Conservation (phyloP, 2,329 filamentous ascomycete species). For the Cladosporium halotolerans region DNA sequence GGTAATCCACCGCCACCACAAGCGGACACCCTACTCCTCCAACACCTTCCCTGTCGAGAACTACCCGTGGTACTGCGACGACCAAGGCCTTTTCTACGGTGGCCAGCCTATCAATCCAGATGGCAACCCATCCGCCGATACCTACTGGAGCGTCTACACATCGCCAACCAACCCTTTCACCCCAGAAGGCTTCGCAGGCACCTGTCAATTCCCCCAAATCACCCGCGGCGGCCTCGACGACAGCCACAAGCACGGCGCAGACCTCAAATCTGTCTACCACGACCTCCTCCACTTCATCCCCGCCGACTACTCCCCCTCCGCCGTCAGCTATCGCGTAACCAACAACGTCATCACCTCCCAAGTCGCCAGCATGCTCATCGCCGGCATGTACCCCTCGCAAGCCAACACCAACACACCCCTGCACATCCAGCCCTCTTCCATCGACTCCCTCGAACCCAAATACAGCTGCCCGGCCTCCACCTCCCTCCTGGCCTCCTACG, state of each 20-base stretch:
- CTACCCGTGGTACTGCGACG: constrained; percentile 66
- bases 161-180: constrained; percentile 61
- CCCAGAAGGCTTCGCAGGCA: constrained; percentile 61
- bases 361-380: constrained; percentile 67
- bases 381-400: constrained; percentile 57
- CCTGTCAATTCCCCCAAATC: constrained; percentile 77
- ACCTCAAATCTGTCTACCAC: constrained; percentile 71
- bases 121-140: constrained; percentile 46
- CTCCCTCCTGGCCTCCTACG: constrained; percentile 39
- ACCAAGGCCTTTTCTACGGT: constrained; percentile 65
- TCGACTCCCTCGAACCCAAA: constrained; percentile 69
- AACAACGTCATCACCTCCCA: constrained; percentile 79
- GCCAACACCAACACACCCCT: constrained; percentile 30
- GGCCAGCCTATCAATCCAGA: constrained; percentile 49
- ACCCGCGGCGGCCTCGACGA: constrained; percentile 66
- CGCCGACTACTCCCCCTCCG: constrained; percentile 35
- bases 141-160: constrained; percentile 61
- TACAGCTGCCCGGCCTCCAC: constrained; percentile 58
- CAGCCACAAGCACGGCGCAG: constrained; percentile 68
- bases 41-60: constrained; percentile 71
- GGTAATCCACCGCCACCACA: constrained; percentile 78
- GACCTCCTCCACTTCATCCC: constrained; percentile 64
- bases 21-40: constrained; percentile 70
- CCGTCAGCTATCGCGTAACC: constrained; percentile 64
- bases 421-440: constrained; percentile 44